These are phyloP conservation scores for Quercus alba DNA, from an alignment of 306 rosid genomes.

Conservation along the genomic window DNA sequence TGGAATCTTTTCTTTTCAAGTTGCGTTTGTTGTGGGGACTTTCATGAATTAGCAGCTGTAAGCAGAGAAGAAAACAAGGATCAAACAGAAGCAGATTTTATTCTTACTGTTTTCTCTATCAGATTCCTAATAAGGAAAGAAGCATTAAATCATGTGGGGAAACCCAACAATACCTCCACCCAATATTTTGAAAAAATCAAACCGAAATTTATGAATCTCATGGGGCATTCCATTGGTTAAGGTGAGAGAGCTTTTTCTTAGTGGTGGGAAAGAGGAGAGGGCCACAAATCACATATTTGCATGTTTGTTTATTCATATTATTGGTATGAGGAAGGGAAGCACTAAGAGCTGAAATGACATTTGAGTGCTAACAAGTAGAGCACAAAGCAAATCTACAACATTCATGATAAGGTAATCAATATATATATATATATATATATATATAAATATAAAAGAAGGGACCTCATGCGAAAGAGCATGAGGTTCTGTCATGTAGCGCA, in stretches of 20 bases:
- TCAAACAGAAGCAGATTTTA: constrained; percentile 14
- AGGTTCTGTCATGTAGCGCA: no score
- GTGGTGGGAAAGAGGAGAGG: constrained; percentile 34
- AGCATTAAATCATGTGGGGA: constrained; percentile 34
- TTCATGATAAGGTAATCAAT: neutral
- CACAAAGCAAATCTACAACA: constrained; percentile 24
- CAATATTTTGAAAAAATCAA: constrained; percentile 31
- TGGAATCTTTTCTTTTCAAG: constrained; percentile 31
- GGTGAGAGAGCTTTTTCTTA: constrained; percentile 26
- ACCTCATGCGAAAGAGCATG: no score
- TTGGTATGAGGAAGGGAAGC: constrained; percentile 34
- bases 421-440: neutral
- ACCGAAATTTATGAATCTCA: constrained; percentile 31
- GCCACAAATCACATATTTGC: constrained; percentile 34
- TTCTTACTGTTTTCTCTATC: constrained; percentile 10
- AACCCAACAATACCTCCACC: constrained; percentile 24
- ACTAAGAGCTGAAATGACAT: constrained; percentile 32
- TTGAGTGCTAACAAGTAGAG: constrained; percentile 31
- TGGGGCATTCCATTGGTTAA: constrained; percentile 14
- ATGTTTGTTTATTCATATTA: constrained; percentile 28
- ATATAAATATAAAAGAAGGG: no score
- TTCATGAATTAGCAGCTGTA: constrained; percentile 21
- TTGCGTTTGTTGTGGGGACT: constrained; percentile 26
- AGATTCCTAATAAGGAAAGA: constrained; percentile 29
- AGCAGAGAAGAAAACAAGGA: constrained; percentile 20